Percentiles rank a stretch among this genome's conserved stretches.
These are phyloP conservation scores for Plantago rigida DNA, from an alignment of 305 asterid species.

Conservation along the genomic window DNA sequence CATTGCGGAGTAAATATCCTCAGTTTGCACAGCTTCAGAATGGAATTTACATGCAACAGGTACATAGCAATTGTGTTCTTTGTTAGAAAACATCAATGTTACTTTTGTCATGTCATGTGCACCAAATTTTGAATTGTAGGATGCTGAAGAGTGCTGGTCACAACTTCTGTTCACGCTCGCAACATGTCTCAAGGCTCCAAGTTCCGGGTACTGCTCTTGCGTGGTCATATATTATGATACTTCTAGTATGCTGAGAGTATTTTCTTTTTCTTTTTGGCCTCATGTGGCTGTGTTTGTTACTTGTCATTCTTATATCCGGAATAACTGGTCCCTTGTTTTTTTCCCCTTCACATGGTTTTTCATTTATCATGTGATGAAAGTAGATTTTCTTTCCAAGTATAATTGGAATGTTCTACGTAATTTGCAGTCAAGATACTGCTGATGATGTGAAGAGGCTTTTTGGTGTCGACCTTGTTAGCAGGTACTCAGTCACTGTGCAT, in stretches of 20 bases:
- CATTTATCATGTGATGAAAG: constrained; percentile 9
- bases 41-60: constrained; percentile 98
- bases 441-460: constrained; percentile 75
- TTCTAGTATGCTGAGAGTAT: not conserved
- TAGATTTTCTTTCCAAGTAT: constrained; percentile 10
- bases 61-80: constrained; percentile 25
- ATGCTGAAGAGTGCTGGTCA: constrained; percentile 99
- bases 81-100: not conserved
- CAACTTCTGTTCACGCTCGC: constrained; percentile 85
- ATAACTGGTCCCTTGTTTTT: not conserved
- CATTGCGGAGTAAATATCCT: constrained; percentile 87
- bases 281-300: no score
- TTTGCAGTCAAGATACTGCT: constrained; percentile 57
- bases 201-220: constrained; percentile 48
- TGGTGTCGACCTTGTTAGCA: constrained; percentile 82
- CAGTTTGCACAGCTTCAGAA: constrained; percentile 94
- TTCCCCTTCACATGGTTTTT: not conserved
- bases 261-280: no score
- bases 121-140: constrained; percentile 41
- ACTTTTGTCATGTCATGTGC: constrained; percentile 11
- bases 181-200: constrained; percentile 51
- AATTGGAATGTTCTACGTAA: constrained; percentile 13
- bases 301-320: constrained; percentile 3
- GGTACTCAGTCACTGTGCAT: constrained; percentile 41
- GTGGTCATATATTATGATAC: constrained; percentile 12